Base-by-base conservation (phyloP, 768 basidiomycete genomes). In the Suillus bovinus region DNA sequence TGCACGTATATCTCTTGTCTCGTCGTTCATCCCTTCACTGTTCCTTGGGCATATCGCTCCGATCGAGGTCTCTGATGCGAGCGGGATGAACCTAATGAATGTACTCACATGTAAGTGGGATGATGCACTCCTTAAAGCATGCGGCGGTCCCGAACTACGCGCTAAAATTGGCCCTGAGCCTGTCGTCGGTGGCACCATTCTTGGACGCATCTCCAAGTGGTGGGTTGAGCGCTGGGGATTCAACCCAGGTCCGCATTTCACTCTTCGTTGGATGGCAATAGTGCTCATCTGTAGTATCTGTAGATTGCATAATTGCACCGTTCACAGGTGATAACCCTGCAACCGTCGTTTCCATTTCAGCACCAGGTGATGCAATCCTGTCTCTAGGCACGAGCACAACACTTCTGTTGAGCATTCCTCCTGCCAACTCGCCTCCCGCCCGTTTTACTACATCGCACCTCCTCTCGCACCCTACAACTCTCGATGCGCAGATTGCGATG, bases 291-390 rank as follows among this genome's bases (percentile, higher is more conserved):
- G 49, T 59, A 22, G 1, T 13, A 56, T 29, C 39, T 47, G 5
- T 59, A 88, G 92, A 88, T 14, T 95, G 93, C 69, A 78, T 86
- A 49, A 81, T 96, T 56, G 88, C 89, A 4, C 90, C 92, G 0
- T 93, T 94, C 71, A 94, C 92, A 0, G 94, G 94, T 4, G 94
- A 96, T 71, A 96, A 96, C 72, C 90, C 93, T 7, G 90, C 91
- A 4, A 91, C 92, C 14, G 86, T 94, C 59, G 82, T 91, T 57
- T 85, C 87, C 0, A 78, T 91, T 34, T 87, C 87, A 33, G 84
- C 84, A 16, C 87, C 90, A 1, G 90, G 90, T 56, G 93, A 95
- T 69, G 93, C 91, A 22, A 78, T 95, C 22, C 83, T 95, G 31
- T 94, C 93, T 10, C 81, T 95, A 24, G 94, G 94, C 27, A 96